Conservation (phyloP, 352 stramenopile species). For the Phytopythium litorale region DNA sequence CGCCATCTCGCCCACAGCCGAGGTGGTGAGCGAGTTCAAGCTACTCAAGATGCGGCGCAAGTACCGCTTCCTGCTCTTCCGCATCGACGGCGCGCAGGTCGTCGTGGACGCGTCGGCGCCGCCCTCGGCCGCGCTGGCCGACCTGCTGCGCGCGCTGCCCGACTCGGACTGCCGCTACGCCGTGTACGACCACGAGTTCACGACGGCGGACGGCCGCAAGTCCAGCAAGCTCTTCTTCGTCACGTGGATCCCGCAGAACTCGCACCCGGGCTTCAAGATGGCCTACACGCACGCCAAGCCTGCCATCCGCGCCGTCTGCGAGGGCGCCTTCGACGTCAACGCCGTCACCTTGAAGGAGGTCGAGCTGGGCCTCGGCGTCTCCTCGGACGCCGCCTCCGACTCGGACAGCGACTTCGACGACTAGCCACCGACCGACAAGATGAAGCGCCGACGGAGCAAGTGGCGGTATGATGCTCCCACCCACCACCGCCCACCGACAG, state of each 20-base stretch:
- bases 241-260: conserved; percentile 82
- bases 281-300: conserved; percentile 87
- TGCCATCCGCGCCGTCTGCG: conserved; percentile 68
- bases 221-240: conserved; percentile 88
- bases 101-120: conserved; percentile 53
- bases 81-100: conserved; percentile 73
- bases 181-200: conserved; percentile 85
- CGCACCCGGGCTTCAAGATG: conserved; percentile 84
- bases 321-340: conserved; percentile 80
- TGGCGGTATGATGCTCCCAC: no score
- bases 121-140: conserved; percentile 40
- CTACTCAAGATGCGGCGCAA: conserved; percentile 88
- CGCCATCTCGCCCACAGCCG: conserved; percentile 61
- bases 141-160: conserved; percentile 59
- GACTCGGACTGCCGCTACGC: conserved; percentile 85
- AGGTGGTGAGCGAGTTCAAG: conserved; percentile 70
- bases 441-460: no score
- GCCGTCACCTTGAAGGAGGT: conserved; percentile 73
- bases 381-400: conserved; percentile 57
- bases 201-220: conserved; percentile 73
- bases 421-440: neutral
- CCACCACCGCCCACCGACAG: no score
- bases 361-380: conserved; percentile 56
- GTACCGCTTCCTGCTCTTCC: conserved; percentile 81
- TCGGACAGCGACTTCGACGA: conserved; percentile 87